Base-by-base conservation (phyloP, 495 filamentous ascomycete species). In the Bombardia bombarda region DNA sequence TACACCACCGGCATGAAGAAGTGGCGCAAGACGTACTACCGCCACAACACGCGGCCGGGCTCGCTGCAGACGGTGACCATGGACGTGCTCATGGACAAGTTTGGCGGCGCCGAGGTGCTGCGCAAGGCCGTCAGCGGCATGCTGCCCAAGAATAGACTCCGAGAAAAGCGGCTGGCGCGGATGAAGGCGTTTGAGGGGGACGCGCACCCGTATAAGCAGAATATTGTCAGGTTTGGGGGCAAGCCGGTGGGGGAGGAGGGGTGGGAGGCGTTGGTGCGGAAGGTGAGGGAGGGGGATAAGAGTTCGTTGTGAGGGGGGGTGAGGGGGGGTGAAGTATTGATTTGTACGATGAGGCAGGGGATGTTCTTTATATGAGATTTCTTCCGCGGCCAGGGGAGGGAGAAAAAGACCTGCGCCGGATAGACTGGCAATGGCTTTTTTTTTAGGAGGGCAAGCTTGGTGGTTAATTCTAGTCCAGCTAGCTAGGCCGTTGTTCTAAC, bases 131-230 rank as follows among this genome's bases (percentile, higher is more conserved):
- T 98, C 19, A 82, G 81, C 60, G 92, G 92, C 41, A 98, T 98
- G 92, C 63, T 98, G 68, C 92, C 92, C 36, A 98, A 97, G 83
- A 98, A 98, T 67, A 66, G 87, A 51, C 67, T 98, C 53, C 72
- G 89, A 57, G 86, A 92, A 59, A 81, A 83, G 68, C 63, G 93
- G 46, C 64, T 98, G 69, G 85, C 78, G n/a, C 70, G 92, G 53
- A 65, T 98, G 60, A 97, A 95, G 78, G 89, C 84, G 17, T 98
- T 96, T 65, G 92, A 97, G 67, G 88, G 92, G 17, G 72, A 80
- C 28, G 75, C 75, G 24, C 92, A 97, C 69, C 92, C 93, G 24
- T 96, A 94, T 62, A 86, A 89, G 75, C 61, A 78, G 56, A 98
- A 98, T 52, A 64, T 97, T 44, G 58, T 95, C 7, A 82, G 73